Base-by-base conservation (phyloP, 495 filamentous ascomycete species). In the Penicillium paxilli region DNA sequence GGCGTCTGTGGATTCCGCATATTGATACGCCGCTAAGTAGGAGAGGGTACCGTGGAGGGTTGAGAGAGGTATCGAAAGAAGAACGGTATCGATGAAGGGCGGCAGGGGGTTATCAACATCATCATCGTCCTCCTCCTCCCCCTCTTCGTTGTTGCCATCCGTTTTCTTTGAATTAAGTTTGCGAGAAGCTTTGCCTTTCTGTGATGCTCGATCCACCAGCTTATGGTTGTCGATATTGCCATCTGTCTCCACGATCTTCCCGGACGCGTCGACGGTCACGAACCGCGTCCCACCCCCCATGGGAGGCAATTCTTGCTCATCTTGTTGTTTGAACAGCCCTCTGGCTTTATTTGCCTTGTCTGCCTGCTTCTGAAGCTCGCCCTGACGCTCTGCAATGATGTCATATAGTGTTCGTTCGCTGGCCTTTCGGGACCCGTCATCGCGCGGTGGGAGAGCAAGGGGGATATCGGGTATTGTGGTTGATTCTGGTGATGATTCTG, bases 21-120 rank as follows among this genome's bases (percentile, higher is more conserved):
- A 98, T 75, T 98, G 95, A 67, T 92, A 84, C 45, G 92, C 88
- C 6, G 95, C 89, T n/a, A 97, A 77, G 46, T 93, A 89, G 58
- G 94, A 90, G 22, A 98, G 79, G 2, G 90, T 92, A 59, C 95
- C 85, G 68, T 96, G 89, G 22, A 96, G 77, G 74, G 90, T 90
- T 16, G 83, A 79, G 59, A 97, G 73, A 37, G 87, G 88, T 4
- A 86, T 58, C 9, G 85, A 82, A 23, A 84, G 75, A 23, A 82
- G 65, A 3, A 76, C 20, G 37, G 77, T 77, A 59, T 81, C 78
- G 53, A 80, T 58, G 46, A 79, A 62, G 4, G 76, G 76, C 3
- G 72, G 70, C 8, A 70, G 55, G 6, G 63, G 60, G 14, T 65
- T 55, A 17, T 71, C 66, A 19, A 21, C 25, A 14, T 63, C 63